Conservation (phyloP, 2,329 filamentous ascomycete species). For the Colletotrichum spinosum region DNA sequence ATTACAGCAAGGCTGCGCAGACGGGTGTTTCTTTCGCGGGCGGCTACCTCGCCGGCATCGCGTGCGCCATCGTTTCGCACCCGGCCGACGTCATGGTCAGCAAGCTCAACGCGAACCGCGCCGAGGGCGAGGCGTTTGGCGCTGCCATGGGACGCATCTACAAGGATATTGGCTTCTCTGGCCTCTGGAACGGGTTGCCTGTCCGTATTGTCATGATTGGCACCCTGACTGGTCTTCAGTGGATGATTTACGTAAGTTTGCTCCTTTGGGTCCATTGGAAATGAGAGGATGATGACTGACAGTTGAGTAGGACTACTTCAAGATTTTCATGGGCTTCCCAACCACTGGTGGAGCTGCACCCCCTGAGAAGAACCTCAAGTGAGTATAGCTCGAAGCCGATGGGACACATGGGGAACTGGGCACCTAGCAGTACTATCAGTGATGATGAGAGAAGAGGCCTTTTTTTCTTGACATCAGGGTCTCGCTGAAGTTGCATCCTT, state of each 20-base stretch:
- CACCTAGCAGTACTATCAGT: too few species aligned
- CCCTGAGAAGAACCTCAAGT: conserved; percentile 60
- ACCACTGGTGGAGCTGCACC: conserved; percentile 78
- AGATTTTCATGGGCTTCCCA: conserved; percentile 89
- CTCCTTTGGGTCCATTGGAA: conserved; percentile 24
- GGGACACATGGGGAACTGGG: too few species aligned
- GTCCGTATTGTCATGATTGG: conserved; percentile 92
- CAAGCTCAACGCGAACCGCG: conserved; percentile 86
- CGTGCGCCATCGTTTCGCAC: conserved; percentile 85
- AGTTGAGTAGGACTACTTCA: conserved; percentile 77
- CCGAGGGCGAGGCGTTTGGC: conserved; percentile 82
- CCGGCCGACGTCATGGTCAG: conserved; percentile 91
- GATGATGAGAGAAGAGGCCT: too few species aligned
- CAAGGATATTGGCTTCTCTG: conserved; percentile 84
- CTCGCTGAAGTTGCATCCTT: too few species aligned
- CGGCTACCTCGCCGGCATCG: conserved; percentile 88
- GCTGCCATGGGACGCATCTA: conserved; percentile 84
- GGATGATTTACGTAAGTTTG: conserved; percentile 86
- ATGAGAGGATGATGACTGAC: conserved; percentile 36
- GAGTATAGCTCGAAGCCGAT: neutral
- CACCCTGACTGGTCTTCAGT: conserved; percentile 84
- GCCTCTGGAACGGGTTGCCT: conserved; percentile 92
- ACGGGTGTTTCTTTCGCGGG: conserved; percentile 86
- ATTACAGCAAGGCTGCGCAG: conserved; percentile 85
- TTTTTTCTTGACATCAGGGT: too few species aligned